Evolutionary conservation across 139 green algal species (phyloP).

Genomic region (Medakamo hakoo): DNA sequence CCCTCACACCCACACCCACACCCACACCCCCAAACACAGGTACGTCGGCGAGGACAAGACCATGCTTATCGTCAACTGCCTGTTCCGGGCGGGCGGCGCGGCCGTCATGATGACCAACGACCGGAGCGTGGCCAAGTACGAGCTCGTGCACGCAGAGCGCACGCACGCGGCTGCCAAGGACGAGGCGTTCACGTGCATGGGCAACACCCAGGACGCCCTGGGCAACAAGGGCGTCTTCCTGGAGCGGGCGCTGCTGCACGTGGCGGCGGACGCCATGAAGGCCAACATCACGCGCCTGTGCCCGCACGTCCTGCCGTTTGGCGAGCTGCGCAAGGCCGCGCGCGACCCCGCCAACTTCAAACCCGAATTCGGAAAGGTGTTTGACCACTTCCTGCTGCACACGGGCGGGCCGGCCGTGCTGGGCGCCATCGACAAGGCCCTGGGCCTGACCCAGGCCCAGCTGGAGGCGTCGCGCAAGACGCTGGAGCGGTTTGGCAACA

Average conservation of each 20-base stretch:
- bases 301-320: conserved; percentile 82
- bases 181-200: conserved; percentile 69
- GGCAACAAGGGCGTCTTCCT: conserved; percentile 57
- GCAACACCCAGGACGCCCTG: conserved; percentile 55
- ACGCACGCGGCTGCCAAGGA: conserved; percentile 86
- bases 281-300: conserved; percentile 95
- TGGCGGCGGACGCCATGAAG: conserved; percentile 66
- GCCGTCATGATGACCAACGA: conserved; percentile 89
- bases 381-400: conserved; percentile 98
- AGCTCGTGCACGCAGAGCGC: conserved; percentile 73
- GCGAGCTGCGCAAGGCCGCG: conserved; percentile 49
- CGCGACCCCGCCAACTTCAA: conserved; percentile 61
- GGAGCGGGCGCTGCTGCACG: conserved; percentile 82
- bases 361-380: conserved; percentile 93
- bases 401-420: conserved; percentile 80
- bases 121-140: conserved; percentile 59
- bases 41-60: conserved; percentile 76
- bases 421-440: conserved; percentile 93
- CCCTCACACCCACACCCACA: too few species aligned
- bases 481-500: conserved; percentile 54
- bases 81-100: conserved; percentile 83
- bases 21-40: too few species aligned
- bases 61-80: conserved; percentile 95
- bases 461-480: conserved; percentile 61
- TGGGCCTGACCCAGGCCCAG: conserved; percentile 41